Percentiles rank a stretch among this genome's conserved stretches.
Conservation (phyloP, 2,329 filamentous ascomycete genomes). For the Sphaerostilbella broomeana region DNA sequence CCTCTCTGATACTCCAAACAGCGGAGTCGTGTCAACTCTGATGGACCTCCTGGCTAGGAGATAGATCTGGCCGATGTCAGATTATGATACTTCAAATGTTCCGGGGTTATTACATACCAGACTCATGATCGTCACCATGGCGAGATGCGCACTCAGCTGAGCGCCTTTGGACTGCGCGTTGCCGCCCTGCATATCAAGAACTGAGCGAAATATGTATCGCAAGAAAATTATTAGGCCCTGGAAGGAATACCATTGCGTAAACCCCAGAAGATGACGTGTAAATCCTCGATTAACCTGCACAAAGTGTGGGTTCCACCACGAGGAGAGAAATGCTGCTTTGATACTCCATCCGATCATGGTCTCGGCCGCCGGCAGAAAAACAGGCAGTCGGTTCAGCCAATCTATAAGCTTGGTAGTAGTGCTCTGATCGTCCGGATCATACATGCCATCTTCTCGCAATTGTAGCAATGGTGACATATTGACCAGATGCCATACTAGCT, state of each 20-base stretch:
- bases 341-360: constrained; percentile 42
- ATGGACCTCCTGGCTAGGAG: constrained; percentile 39
- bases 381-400: constrained; percentile 15
- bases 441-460: constrained; percentile 24
- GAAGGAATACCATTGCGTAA: constrained; percentile 59
- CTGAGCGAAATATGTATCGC: constrained; percentile 43
- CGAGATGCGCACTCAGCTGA: constrained; percentile 46
- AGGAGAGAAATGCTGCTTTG: constrained; percentile 41
- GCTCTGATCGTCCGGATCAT: constrained; percentile 28
- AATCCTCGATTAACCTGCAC: constrained; percentile 54
- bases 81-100: constrained; percentile 12
- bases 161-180: constrained; percentile 33
- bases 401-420: constrained; percentile 12
- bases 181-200: constrained; percentile 34
- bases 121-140: constrained; percentile 46
- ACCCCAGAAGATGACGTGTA: constrained; percentile 51
- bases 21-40: constrained; percentile 49
- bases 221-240: constrained; percentile 54
- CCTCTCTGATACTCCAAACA: constrained; percentile 35
- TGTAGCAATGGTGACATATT: constrained; percentile 22
- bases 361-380: constrained; percentile 35
- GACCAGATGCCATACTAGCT: constrained; percentile 46
- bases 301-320: constrained; percentile 66
- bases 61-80: constrained; percentile 36
- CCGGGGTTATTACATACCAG: constrained; percentile 47